Evolutionary conservation across 768 basidiomycete genomes (phyloP).

Genomic region (Leucocoprinus sp.): DNA sequence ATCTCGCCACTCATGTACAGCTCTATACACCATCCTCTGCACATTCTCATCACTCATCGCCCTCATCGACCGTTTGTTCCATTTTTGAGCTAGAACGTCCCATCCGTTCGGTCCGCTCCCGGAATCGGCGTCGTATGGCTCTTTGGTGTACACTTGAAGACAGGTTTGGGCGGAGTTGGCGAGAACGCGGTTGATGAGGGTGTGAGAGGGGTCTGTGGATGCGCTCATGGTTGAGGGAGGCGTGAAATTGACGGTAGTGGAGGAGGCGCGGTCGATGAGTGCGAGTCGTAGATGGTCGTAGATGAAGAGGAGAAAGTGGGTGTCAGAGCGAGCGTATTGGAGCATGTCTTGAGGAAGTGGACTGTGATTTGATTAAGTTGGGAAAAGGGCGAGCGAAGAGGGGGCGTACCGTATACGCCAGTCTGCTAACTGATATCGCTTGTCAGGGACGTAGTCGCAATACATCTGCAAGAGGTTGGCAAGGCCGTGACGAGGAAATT

Average conservation of each 20-base stretch:
- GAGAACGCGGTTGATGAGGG: constrained; percentile 57
- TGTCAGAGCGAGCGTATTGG: constrained; percentile 90
- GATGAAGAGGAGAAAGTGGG: constrained; percentile 88
- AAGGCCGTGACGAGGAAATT: constrained; percentile 77
- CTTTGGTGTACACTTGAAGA: constrained; percentile 59
- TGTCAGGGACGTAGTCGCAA: constrained; percentile 86
- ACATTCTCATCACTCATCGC: too few species aligned
- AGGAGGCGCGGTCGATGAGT: constrained; percentile 62
- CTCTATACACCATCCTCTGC: constrained; percentile 57
- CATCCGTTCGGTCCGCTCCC: constrained; percentile 69
- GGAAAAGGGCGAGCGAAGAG: neutral
- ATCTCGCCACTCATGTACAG: constrained; percentile 82
- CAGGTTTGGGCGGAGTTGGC: constrained; percentile 69
- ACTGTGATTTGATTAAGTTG: constrained; percentile 20
- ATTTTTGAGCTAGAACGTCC: constrained; percentile 71
- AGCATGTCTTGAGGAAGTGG: constrained; percentile 88
- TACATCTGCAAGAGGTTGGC: constrained; percentile 81
- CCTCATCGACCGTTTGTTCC: constrained; percentile 72
- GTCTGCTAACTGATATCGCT: constrained; percentile 94
- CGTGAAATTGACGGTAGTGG: constrained; percentile 18
- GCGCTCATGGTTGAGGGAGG: constrained; percentile 6
- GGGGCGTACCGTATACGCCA: constrained; percentile 79
- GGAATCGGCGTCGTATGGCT: constrained; percentile 56
- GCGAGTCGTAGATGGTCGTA: constrained; percentile 88
- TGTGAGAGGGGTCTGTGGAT: constrained; percentile 19